Evolutionary conservation across 441 rosid genomes (phyloP).

Genomic region (Adansonia gregorii): DNA sequence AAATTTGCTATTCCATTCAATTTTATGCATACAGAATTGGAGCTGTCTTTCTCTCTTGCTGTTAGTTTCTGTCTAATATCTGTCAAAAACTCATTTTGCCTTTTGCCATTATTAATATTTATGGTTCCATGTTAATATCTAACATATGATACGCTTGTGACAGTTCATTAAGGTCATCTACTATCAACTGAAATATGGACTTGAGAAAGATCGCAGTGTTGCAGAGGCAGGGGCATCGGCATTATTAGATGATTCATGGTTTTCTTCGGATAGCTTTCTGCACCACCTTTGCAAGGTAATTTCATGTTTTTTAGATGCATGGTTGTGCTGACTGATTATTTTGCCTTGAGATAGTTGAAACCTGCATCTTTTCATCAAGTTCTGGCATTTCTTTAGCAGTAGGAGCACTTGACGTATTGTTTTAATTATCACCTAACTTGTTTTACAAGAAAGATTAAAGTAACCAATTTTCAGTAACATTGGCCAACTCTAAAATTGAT

Average conservation of each 20-base stretch:
- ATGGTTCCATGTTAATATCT: conserved; percentile 10
- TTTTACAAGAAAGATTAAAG: background rate
- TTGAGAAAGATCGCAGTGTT: conserved; percentile 59
- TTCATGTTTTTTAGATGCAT: conserved; percentile 25
- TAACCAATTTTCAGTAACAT: background rate
- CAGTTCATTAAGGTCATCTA: conserved; percentile 85
- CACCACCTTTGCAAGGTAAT: conserved; percentile 77
- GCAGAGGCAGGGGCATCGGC: conserved; percentile 53
- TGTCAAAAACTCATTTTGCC: background rate
- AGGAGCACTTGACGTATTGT: background rate
- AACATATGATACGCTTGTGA: conserved; percentile 20
- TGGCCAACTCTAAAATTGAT: conserved; percentile 8
- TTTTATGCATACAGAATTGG: background rate
- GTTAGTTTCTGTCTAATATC: background rate
- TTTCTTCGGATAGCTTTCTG: conserved; percentile 79
- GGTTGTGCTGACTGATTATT: background rate
- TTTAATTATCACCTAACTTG: background rate
- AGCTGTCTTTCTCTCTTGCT: background rate
- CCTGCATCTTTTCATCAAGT: background rate
- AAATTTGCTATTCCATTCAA: background rate
- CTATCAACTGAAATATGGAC: conserved; percentile 86
- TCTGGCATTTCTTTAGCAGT: background rate
- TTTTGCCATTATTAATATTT: background rate
- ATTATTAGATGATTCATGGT: conserved; percentile 80
- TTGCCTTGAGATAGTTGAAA: background rate